Percentiles rank a stretch among this genome's conserved stretches.
Conservation (phyloP, 2,329 filamentous ascomycete genomes). For the Fusarium xylarioides region DNA sequence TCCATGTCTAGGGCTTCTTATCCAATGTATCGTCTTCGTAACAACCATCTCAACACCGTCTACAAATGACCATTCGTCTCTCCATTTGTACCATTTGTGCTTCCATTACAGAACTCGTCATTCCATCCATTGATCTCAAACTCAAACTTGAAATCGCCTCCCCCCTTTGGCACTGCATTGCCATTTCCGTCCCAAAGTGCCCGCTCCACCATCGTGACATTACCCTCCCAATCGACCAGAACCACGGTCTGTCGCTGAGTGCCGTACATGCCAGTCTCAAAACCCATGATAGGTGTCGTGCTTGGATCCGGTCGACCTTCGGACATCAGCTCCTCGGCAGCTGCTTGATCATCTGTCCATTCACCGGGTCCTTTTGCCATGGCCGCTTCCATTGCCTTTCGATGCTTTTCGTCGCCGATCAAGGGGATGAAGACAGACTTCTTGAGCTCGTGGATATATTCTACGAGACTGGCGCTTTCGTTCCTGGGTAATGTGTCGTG, state of each 20-base stretch:
- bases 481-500: conserved; percentile 62
- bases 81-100: background rate
- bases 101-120: conserved; percentile 22
- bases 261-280: conserved; percentile 69
- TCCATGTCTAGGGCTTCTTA: background rate
- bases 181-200: conserved; percentile 68
- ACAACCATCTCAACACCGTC: background rate
- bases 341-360: conserved; percentile 51
- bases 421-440: conserved; percentile 70
- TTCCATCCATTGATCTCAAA: conserved; percentile 67
- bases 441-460: conserved; percentile 63
- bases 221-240: conserved; percentile 70
- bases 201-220: conserved; percentile 67
- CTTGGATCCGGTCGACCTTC: conserved; percentile 52
- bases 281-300: conserved; percentile 49
- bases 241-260: conserved; percentile 72
- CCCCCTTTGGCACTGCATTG: conserved; percentile 60
- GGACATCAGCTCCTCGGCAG: conserved; percentile 48
- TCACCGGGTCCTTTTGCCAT: conserved; percentile 50
- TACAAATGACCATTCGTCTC: conserved; percentile 4
- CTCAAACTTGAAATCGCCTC: conserved; percentile 64
- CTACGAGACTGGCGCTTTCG: conserved; percentile 58
- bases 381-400: conserved; percentile 55
- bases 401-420: conserved; percentile 61
- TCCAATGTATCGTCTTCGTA: background rate